Percentiles rank a stretch among this genome's conserved stretches.
Conservation (phyloP, 139 green algal species). For the Protoeuglena noctilucae region DNA sequence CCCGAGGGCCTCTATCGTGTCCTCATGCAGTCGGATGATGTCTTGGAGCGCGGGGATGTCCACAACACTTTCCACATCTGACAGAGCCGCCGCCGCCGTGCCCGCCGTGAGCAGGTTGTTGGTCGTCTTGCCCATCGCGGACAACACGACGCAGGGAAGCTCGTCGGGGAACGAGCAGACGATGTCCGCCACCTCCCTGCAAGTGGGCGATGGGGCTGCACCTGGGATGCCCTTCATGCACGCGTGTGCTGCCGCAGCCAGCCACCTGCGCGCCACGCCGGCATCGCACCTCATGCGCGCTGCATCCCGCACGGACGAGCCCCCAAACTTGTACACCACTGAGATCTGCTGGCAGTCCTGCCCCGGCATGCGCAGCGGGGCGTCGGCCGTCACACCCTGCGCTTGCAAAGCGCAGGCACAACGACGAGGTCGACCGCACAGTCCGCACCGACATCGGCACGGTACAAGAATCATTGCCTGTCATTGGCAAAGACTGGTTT, state of each 20-base stretch:
- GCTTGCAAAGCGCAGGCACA: no score
- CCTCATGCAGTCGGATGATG: slow-evolving; percentile 53
- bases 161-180: slow-evolving; percentile 70
- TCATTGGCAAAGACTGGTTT: no score
- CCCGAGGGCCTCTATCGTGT: slow-evolving; percentile 40
- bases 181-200: slow-evolving; percentile 89
- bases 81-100: slow-evolving; percentile 43
- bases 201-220: no score
- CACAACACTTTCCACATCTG: slow-evolving; percentile 6
- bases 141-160: slow-evolving; percentile 79
- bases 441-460: no score
- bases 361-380: not conserved
- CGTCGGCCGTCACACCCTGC: not conserved
- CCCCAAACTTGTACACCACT: slow-evolving; percentile 94
- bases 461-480: no score
- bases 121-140: slow-evolving; percentile 98
- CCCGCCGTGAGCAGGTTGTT: slow-evolving; percentile 84
- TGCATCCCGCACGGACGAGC: slow-evolving; percentile 75
- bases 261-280: no score
- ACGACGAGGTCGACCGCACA: no score
- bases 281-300: slow-evolving; percentile 47
- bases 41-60: slow-evolving; percentile 4
- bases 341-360: slow-evolving; percentile 24
- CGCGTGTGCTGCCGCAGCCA: no score
- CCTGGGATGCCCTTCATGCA: no score